Base-by-base conservation (phyloP, 2,329 filamentous ascomycete genomes). In the Tolypocladium album region DNA sequence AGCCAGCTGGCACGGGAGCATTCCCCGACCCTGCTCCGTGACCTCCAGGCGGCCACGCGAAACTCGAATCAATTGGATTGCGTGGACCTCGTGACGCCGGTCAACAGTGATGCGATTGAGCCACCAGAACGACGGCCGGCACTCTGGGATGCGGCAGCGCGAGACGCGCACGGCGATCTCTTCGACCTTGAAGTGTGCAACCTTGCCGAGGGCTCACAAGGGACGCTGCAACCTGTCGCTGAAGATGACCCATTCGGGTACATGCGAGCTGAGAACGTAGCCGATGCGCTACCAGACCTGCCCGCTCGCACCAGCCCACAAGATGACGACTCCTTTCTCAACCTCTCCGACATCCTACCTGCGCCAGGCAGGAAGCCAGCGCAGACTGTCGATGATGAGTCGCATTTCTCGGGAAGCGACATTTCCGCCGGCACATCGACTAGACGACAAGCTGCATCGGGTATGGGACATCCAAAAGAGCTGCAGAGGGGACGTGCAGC, bases 1-100 rank as follows among this genome's bases (percentile, higher is more conserved):
- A 95, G 91, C 70, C 91, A 96, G 70, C 75, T 96, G 31, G 88
- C 87, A 17, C 76, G 81, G 59, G 88, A 91, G 60, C 84, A 91
- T 42, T 89, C 88, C 0, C 88, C 88, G 0, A 82, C 81, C 0
- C 80, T 86, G 31, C 71, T 89, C 20, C 79, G 81, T 38, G 82
- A 88, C 55, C 72, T 89, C 24, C 84, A 89, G 58, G 69, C 77
- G 58, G 86, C 85, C 1, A 80, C 89, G 63, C 79, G 78, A 62
- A 77, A 76, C 43, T 89, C 87, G 0, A 87, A 84, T 39, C 61
- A 68, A 1, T 66, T 72, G 20, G 70, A 74, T 4, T 65, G 75
- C 24, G 71, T 79, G 53, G 70, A 75, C 1, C 78, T 79, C 55
- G 69, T 62, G 42, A 77, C 70, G 2, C 66, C 69, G 0, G 61